Evolutionary conservation across 805 yeast genomes (phyloP).

Genomic region (Yueomyces sinensis): DNA sequence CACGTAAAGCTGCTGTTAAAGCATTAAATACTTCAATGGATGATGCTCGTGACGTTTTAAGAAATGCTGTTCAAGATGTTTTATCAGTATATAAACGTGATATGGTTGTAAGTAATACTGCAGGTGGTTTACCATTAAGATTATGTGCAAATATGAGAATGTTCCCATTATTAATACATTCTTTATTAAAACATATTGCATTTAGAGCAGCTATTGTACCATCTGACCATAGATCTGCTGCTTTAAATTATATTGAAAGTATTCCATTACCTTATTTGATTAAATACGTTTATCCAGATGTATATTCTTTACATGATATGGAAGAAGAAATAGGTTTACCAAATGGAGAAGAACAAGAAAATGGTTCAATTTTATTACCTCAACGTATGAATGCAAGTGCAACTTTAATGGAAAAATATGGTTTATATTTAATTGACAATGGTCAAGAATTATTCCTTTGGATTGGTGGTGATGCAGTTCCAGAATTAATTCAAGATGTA

Average conservation of each 20-base stretch:
- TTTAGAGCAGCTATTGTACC: conserved; percentile 78
- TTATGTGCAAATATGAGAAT: conserved; percentile 78
- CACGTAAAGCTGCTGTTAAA: conserved; percentile 81
- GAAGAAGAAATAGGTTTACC: conserved; percentile 87
- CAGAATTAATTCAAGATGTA: conserved; percentile 72
- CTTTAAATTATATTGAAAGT: conserved; percentile 69
- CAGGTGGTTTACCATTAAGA: conserved; percentile 84
- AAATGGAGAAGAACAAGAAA: conserved; percentile 28
- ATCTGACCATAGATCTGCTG: conserved; percentile 82
- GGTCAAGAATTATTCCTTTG: conserved; percentile 80
- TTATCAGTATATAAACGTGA: conserved; percentile 75
- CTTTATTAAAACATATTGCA: conserved; percentile 76
- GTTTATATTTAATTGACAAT: conserved; percentile 85
- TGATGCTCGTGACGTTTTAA: conserved; percentile 69
- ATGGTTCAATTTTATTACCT: conserved; percentile 49
- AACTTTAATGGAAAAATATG: conserved; percentile 66
- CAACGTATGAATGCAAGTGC: conserved; percentile 72
- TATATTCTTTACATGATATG: conserved; percentile 84
- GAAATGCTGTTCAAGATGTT: conserved; percentile 57
- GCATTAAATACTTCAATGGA: conserved; percentile 45
- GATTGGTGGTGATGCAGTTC: conserved; percentile 94
- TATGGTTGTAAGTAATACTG: conserved; percentile 78
- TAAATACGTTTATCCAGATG: conserved; percentile 75
- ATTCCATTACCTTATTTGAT: conserved; percentile 69
- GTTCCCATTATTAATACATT: conserved; percentile 77